Evolutionary conservation across 2,329 filamentous ascomycete species (phyloP).

Genomic region (Xylariaceae sp.): DNA sequence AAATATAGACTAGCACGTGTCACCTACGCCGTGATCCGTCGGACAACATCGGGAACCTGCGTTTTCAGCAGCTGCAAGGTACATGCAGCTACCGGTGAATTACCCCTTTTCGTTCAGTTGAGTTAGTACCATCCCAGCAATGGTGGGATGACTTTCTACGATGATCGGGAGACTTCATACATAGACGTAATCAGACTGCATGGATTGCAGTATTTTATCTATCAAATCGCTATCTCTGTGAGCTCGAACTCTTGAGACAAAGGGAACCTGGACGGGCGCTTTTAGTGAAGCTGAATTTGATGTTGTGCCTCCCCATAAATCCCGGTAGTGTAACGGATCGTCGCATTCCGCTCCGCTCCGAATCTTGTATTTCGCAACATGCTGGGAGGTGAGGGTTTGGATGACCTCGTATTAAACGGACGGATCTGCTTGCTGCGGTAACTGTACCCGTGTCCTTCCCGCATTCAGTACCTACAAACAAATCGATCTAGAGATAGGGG

Average conservation of each 20-base stretch:
- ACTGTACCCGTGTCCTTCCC: slow-evolving; percentile 10
- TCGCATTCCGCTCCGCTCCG: slow-evolving; percentile 16
- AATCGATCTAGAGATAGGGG: slow-evolving; percentile 1
- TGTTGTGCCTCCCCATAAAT: slow-evolving; percentile 11
- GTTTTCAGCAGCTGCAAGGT: slow-evolving; percentile 28
- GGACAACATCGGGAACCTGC: slow-evolving; percentile 27
- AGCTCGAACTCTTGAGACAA: not conserved
- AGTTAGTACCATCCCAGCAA: not conserved
- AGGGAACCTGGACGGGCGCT: not conserved
- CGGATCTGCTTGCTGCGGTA: slow-evolving; percentile 14
- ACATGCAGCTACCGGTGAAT: slow-evolving; percentile 22
- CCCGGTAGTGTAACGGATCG: slow-evolving; percentile 18
- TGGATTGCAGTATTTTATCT: not conserved
- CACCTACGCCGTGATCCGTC: slow-evolving; percentile 21
- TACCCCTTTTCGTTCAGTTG: slow-evolving; percentile 8
- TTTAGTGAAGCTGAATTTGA: slow-evolving; percentile 3
- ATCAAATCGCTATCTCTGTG: not conserved
- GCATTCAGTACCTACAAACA: not conserved
- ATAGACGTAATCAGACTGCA: slow-evolving; percentile 2
- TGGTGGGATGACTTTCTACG: slow-evolving; percentile 2
- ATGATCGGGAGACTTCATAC: slow-evolving; percentile 2
- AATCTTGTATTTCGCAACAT: slow-evolving; percentile 14
- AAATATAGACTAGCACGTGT: slow-evolving; percentile 15
- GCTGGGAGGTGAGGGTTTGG: slow-evolving; percentile 4
- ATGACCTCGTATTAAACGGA: slow-evolving; percentile 14